Base-by-base conservation (phyloP, 345 rosid genomes). In the Gynandropsis gynandra region DNA sequence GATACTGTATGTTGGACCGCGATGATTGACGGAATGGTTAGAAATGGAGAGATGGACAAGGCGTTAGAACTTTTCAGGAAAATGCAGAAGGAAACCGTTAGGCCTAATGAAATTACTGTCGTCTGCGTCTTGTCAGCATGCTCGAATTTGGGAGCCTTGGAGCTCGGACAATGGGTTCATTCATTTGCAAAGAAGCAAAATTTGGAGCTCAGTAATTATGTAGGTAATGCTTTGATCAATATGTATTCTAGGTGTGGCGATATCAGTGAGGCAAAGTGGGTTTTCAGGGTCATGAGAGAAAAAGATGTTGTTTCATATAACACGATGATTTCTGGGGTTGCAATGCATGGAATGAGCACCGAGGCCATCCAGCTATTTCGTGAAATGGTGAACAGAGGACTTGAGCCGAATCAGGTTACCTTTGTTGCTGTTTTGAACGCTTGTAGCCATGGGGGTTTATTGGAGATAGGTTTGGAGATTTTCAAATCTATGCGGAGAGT, bases 1-100 rank as follows among this genome's bases (percentile, higher is more conserved):
- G 92, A 83, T 62, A 74, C 79, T 0, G 77, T 80, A 44, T 74
- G 83, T 58, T 81, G 88, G 88, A 84, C 85, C 1, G 80, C 80
- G 4, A 73, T 81, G 85, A 81, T 81, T 57, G 81, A 73, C 43
- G 85, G 88, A 57, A 55, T 78, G 61, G 80, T 73, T 29, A 65
- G 69, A 68, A 76, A 77, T 73, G 74, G 63, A 42, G 74, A 79
- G 67, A 63, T 70, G 81, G 72, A 73, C 64, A 68, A 56, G 64
- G 94, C 83, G 11, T 62, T 81, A 62, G 72, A 72, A 67, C 55
- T 68, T 45, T 81, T 84, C 47, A 77, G 74, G 52, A 57, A 66
- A 19, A 79, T 84, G 88, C 94, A 79, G 59, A 75, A 69, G 46
- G 67, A 63, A 21, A 38, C 47, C 33, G 72, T 70, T 59, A 56